phyloP scores from a whole-genome alignment of 441 rosid species.

The Euphorbia schlechtendalii region DNA sequence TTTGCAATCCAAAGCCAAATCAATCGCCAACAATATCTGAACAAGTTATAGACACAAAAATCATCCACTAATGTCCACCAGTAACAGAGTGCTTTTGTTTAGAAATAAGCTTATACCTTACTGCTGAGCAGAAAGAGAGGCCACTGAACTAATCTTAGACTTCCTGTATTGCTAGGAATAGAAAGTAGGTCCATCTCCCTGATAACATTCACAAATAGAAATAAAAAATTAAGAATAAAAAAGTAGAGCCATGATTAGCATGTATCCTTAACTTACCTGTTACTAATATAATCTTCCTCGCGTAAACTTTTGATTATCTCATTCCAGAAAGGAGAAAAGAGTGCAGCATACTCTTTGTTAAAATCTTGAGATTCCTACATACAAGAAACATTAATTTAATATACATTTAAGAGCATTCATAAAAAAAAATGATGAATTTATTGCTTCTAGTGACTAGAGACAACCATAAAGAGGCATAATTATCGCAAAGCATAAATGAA shows the following conservation, averaged over 20 bases:
- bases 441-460: neutral
- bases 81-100: neutral
- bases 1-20: conserved; percentile 92
- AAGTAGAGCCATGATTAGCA: conserved; percentile 17
- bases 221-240: conserved; percentile 8
- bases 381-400: conserved; percentile 13
- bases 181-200: conserved; percentile 99
- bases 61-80: conserved; percentile 20
- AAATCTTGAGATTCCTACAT: conserved; percentile 61
- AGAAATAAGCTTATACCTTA: conserved; percentile 52
- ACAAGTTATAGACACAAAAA: conserved; percentile 15
- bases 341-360: conserved; percentile 79
- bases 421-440: neutral
- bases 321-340: conserved; percentile 99
- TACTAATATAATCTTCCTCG: conserved; percentile 94
- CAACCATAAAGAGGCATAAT: neutral
- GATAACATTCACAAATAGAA: conserved; percentile 17
- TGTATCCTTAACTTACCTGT: conserved; percentile 46
- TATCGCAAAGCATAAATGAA: neutral
- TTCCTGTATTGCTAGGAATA: conserved; percentile 92
- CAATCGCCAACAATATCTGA: conserved; percentile 90
- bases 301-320: conserved; percentile 95
- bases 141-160: conserved; percentile 94
- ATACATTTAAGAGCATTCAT: neutral
- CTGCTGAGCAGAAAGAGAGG: conserved; percentile 98